A percentile compares a stretch with the other conserved stretches of the same genome.
These are phyloP conservation scores for Fistulinella prunicolor DNA, from an alignment of 768 basidiomycete genomes.

Conservation along the genomic window DNA sequence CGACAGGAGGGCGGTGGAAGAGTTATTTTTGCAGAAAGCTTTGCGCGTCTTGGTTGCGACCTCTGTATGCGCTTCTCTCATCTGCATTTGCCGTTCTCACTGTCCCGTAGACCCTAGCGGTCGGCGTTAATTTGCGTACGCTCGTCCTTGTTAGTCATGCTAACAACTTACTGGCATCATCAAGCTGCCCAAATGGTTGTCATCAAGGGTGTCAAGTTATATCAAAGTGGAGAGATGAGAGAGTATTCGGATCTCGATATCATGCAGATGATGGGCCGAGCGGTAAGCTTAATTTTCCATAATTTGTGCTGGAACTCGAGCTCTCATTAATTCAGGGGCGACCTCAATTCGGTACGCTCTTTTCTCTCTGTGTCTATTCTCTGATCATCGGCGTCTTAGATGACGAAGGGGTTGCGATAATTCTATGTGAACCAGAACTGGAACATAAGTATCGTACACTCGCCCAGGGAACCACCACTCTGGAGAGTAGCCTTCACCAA, in stretches of 20 bases:
- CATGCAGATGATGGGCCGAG: constrained; percentile 95
- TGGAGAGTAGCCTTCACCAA: constrained; percentile 83
- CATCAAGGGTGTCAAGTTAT: constrained; percentile 86
- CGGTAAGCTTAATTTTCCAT: constrained; percentile 45
- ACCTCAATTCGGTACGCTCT: constrained; percentile 75
- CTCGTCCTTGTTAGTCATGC: constrained; percentile 3
- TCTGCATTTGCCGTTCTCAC: constrained; percentile 4
- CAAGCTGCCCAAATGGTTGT: constrained; percentile 90
- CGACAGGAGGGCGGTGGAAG: constrained; percentile 74
- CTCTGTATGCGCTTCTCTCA: constrained; percentile 52
- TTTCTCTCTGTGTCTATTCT: not conserved
- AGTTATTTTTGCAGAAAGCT: constrained; percentile 60
- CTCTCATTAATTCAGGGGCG: constrained; percentile 53
- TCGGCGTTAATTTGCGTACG: constrained; percentile 93
- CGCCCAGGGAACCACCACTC: constrained; percentile 64
- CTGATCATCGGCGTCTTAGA: constrained; percentile 44
- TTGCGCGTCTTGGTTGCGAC: constrained; percentile 76
- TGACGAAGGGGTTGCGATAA: constrained; percentile 78
- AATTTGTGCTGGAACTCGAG: not conserved
- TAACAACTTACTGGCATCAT: constrained; percentile 1
- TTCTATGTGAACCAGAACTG: constrained; percentile 73
- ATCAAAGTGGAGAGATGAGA: constrained; percentile 59
- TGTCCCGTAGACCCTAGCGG: constrained; percentile 77
- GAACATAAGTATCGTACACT: constrained; percentile 71
- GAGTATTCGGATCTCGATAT: constrained; percentile 94